Percentiles rank a stretch among this genome's conserved stretches.
These are phyloP conservation scores for Corynascus novoguineensis DNA, from an alignment of 495 filamentous ascomycete species.

Conservation along the genomic window DNA sequence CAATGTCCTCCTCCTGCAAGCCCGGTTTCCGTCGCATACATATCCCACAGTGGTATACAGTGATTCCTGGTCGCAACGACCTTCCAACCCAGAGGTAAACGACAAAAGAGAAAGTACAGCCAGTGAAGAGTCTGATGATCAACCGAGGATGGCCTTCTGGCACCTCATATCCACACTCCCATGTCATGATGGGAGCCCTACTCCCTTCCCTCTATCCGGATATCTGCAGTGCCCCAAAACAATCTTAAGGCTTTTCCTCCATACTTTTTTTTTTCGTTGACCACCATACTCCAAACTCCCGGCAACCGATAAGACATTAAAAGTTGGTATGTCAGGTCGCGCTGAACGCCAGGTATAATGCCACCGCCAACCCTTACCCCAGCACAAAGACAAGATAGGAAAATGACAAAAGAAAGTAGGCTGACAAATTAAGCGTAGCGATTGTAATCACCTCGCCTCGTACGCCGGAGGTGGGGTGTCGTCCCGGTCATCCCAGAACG, in stretches of 20 bases:
- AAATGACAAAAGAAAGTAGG: slow-evolving; percentile 2
- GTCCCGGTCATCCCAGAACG: slow-evolving; percentile 45
- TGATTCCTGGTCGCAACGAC: neutral
- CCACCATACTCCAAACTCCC: slow-evolving; percentile 15
- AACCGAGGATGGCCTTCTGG: neutral
- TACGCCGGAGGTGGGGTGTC: slow-evolving; percentile 62
- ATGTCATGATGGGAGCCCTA: neutral
- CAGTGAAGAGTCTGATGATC: neutral
- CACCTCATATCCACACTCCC: neutral
- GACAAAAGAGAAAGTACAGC: neutral
- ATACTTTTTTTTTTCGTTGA: slow-evolving; percentile 16
- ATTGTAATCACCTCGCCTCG: slow-evolving; percentile 33
- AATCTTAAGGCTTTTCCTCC: neutral
- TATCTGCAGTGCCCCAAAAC: neutral
- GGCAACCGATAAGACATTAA: slow-evolving; percentile 23
- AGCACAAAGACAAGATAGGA: slow-evolving; percentile 5
- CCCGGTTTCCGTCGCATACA: slow-evolving; percentile 1
- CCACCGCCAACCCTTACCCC: no score
- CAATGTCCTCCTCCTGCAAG: neutral
- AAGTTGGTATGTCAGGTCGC: slow-evolving; percentile 15
- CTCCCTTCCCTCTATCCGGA: slow-evolving; percentile 2
- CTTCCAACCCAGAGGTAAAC: neutral
- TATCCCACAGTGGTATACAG: slow-evolving; percentile 16
- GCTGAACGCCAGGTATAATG: slow-evolving; percentile 12
- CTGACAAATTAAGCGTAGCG: neutral